phyloP scores from a whole-genome alignment of 1,139 yeast genomes.

The Protomyces inundatus region DNA sequence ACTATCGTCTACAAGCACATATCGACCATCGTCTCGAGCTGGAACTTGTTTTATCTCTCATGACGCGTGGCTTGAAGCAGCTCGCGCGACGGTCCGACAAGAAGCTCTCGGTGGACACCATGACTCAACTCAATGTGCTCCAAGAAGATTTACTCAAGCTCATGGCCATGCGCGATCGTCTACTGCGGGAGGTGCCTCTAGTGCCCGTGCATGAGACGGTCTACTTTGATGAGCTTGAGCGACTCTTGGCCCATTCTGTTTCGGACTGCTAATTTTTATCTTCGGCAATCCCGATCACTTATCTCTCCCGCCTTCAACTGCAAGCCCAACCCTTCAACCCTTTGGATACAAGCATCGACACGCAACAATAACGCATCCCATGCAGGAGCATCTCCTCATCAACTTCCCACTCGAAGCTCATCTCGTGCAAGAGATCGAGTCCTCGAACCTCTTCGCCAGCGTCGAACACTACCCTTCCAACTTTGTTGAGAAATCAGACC shows the following conservation, averaged over 20 bases:
- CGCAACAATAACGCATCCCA: constrained; percentile 39
- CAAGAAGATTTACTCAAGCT: constrained; percentile 23
- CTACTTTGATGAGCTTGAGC: constrained; percentile 17
- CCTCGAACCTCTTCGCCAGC: neutral
- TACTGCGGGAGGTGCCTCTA: neutral
- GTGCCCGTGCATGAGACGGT: constrained; percentile 5
- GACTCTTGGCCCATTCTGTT: neutral
- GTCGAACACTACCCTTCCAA: constrained; percentile 12
- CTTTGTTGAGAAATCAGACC: neutral
- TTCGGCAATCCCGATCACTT: too few relatives aligned
- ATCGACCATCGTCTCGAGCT: constrained; percentile 4
- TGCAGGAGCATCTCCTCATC: constrained; percentile 8
- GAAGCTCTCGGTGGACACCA: neutral
- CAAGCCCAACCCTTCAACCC: constrained; percentile 30
- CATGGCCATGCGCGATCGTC: constrained; percentile 16
- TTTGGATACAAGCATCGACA: constrained; percentile 43
- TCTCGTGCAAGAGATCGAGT: neutral
- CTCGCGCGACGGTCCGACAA: neutral
- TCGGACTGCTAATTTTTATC: too few relatives aligned
- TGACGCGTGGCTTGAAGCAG: constrained; percentile 17
- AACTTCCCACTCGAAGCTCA: constrained; percentile 3
- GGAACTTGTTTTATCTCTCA: constrained; percentile 19
- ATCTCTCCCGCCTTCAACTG: too few relatives aligned
- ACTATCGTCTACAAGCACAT: neutral
- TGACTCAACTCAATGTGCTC: constrained; percentile 11